Conservation (phyloP, 2,329 filamentous ascomycete genomes). For the Ophiostoma himal-ulmi region DNA sequence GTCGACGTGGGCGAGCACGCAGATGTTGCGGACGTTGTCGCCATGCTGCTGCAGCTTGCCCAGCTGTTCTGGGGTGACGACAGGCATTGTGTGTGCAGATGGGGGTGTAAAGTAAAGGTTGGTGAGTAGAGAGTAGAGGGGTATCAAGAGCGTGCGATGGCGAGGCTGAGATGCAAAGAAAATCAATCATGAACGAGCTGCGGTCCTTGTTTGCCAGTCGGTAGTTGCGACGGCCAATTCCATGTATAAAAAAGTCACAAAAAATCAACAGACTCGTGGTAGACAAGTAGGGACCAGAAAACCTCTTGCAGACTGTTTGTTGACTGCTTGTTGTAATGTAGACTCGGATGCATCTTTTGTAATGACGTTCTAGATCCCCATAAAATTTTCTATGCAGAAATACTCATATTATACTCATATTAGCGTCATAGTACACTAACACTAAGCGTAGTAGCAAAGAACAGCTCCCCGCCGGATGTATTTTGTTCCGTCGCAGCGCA, state of each 20-base stretch:
- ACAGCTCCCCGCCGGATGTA: conserved; percentile 22
- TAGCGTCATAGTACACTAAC: conserved; percentile 15
- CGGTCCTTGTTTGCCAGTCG: too few relatives aligned
- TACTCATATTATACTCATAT: conserved; percentile 21
- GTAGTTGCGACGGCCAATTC: too few relatives aligned
- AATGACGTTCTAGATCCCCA: background rate
- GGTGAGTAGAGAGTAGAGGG: background rate
- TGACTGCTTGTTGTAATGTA: too few relatives aligned
- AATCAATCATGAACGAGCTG: too few relatives aligned
- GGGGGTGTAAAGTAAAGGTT: background rate
- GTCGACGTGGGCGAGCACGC: conserved; percentile 93
- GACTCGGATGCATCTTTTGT: background rate
- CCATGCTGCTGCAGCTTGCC: conserved; percentile 82
- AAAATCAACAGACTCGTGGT: background rate
- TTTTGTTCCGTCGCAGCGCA: conserved; percentile 18
- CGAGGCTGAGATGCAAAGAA: background rate
- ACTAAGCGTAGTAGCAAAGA: background rate
- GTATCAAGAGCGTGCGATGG: background rate
- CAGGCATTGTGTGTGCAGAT: conserved; percentile 59
- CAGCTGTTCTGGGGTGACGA: conserved; percentile 85
- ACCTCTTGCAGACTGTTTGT: too few relatives aligned
- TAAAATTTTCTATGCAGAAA: background rate
- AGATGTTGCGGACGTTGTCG: conserved; percentile 93
- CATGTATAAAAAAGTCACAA: background rate
- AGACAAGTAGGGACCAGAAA: background rate